phyloP scores from a whole-genome alignment of 139 green algal species.

The Coelastrella sp. region DNA sequence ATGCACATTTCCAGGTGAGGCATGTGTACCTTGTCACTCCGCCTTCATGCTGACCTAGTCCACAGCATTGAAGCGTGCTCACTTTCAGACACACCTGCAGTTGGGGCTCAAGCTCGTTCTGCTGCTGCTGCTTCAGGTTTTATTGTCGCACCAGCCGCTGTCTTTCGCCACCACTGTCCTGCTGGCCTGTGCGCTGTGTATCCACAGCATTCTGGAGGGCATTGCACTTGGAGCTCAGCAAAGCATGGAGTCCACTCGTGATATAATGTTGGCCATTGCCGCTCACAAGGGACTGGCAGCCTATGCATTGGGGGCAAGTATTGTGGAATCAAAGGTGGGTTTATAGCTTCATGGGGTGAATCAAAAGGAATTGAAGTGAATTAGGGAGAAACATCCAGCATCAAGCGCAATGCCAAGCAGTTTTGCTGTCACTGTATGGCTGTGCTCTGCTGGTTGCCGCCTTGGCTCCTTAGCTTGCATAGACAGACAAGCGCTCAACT shows the following conservation, averaged over 20 bases:
- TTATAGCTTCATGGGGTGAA: too few species aligned
- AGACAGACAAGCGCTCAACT: too few species aligned
- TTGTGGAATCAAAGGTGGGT: constrained; percentile 70
- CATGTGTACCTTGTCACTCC: not conserved
- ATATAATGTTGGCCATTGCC: constrained; percentile 89
- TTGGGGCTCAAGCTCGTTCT: not conserved
- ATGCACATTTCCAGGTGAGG: constrained; percentile 45
- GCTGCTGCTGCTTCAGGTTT: constrained; percentile 29
- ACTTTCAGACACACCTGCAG: not conserved
- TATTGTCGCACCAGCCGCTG: constrained; percentile 52
- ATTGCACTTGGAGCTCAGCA: constrained; percentile 82
- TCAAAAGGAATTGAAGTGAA: too few species aligned
- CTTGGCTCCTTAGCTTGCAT: too few species aligned
- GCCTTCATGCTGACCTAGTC: not conserved
- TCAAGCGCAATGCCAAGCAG: too few species aligned
- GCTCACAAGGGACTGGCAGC: constrained; percentile 85
- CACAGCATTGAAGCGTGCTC: not conserved
- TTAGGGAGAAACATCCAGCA: too few species aligned
- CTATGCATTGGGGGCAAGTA: constrained; percentile 81
- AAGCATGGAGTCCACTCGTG: constrained; percentile 66
- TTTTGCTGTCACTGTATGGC: too few species aligned
- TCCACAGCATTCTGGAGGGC: constrained; percentile 87
- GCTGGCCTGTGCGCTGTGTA: constrained; percentile 81
- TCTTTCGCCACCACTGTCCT: constrained; percentile 80
- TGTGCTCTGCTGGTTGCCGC: too few species aligned